Conservation (phyloP, 495 filamentous ascomycete species). For the Aspergillus coremiiformis region DNA sequence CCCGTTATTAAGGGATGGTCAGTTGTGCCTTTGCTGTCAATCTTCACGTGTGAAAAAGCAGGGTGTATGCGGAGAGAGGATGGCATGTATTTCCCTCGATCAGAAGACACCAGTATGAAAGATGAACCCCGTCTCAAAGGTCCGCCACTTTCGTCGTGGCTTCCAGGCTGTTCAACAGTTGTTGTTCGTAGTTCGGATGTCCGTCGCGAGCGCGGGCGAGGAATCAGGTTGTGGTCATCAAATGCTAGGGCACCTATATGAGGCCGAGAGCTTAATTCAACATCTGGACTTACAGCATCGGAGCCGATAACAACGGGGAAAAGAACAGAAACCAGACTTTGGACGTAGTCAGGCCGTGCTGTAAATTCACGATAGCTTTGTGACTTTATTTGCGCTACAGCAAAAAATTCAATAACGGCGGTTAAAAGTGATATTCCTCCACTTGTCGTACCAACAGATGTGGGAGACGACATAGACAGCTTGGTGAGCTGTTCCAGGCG, state of each 20-base stretch:
- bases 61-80: constrained; percentile 56
- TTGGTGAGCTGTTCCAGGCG: constrained; percentile 2
- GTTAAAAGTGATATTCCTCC: constrained; percentile 47
- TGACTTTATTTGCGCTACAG: constrained; percentile 67
- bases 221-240: constrained; percentile 75
- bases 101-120: constrained; percentile 77
- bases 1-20: constrained; percentile 67
- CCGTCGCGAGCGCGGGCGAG: constrained; percentile 58
- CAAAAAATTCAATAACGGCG: constrained; percentile 69
- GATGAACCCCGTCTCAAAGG: constrained; percentile 69
- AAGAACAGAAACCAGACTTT: constrained; percentile 66
- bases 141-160: constrained; percentile 44
- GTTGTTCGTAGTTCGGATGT: constrained; percentile 66
- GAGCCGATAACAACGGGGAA: constrained; percentile 82
- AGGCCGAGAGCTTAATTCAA: constrained; percentile 60
- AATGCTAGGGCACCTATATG: constrained; percentile 72
- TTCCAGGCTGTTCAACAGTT: constrained; percentile 46
- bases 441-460: constrained; percentile 3
- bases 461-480: constrained; percentile 12
- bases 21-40: constrained; percentile 38
- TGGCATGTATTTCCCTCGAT: constrained; percentile 46
- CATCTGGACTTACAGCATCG: constrained; percentile 71
- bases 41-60: constrained; percentile 36
- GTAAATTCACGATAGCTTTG: constrained; percentile 73
- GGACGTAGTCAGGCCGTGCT: constrained; percentile 64